Conservation (phyloP, 495 filamentous ascomycete genomes). For the Thozetella sp. region DNA sequence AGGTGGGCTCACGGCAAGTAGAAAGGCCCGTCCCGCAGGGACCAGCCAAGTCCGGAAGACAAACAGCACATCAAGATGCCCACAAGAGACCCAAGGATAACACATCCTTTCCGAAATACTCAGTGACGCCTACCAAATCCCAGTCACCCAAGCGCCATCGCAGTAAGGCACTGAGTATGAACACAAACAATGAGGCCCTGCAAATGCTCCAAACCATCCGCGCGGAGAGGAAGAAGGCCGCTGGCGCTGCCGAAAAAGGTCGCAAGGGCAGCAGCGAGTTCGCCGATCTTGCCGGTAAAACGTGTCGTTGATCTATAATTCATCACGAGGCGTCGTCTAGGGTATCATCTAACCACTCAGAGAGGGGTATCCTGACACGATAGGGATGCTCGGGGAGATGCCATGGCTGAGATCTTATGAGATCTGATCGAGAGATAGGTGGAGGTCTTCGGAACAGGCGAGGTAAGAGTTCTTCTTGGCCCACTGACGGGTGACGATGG, state of each 20-base stretch:
- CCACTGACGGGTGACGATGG: slow-evolving; percentile 89
- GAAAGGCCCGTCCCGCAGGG: neutral
- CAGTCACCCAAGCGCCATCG: slow-evolving; percentile 1
- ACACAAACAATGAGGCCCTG: slow-evolving; percentile 1
- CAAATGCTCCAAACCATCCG: neutral
- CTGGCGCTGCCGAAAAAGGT: neutral
- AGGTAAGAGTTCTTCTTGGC: slow-evolving; percentile 71
- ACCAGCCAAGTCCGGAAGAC: neutral
- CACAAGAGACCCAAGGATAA: neutral
- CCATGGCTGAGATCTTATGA: slow-evolving; percentile 15
- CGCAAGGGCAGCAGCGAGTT: neutral
- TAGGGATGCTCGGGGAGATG: slow-evolving; percentile 7
- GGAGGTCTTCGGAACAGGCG: slow-evolving; percentile 40
- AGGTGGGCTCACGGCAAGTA: neutral
- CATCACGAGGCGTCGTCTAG: slow-evolving; percentile 2
- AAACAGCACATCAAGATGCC: slow-evolving; percentile 1
- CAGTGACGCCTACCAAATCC: neutral
- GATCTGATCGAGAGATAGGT: slow-evolving; percentile 43
- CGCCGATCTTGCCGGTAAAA: neutral
- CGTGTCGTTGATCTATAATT: slow-evolving; percentile 2
- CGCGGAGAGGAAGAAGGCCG: neutral
- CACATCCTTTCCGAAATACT: neutral
- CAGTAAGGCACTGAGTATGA: neutral
- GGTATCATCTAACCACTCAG: slow-evolving; percentile 2
- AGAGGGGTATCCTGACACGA: slow-evolving; percentile 8